Evolutionary conservation across 495 filamentous ascomycete species (phyloP), one percentile per base, ranked within the genome.

Genomic region (Cenococcum geophilum): DNA sequence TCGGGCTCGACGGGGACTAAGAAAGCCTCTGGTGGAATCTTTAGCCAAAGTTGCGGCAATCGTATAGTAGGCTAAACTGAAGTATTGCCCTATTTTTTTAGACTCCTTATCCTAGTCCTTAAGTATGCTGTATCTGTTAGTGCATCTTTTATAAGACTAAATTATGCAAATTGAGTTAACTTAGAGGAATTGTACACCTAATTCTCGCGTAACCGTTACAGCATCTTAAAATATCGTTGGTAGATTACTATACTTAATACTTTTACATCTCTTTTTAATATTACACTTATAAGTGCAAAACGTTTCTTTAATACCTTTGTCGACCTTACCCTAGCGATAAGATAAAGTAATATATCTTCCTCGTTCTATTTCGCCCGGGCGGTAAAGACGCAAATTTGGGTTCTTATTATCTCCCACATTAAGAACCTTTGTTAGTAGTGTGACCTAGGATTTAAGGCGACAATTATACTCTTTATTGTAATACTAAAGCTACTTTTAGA

Each of bases 81-180:
- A 64, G 6, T 76, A 73, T 12, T 62, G 25, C 51, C 74, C 71
- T 76, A 79, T 79, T 9, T 47, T 48, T 25, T 58, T 63, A 16
- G 72, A 52, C 57, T 78, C 70, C 6, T 20, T 22, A 22, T 62
- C 49, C 68, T 71, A 79, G 59, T 78, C 77, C 0, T 64, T 65
- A 6, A 37, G 34, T 9, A 59, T 58, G 1, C 70, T 67, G 36
- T 14, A 40, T 40, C 14, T 14, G 36, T 40, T 40, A 40, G 36
- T 8, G 36, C 36, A 40, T 40, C 14, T 14, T 40, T 14, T 40
- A 40, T 40, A 14, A 8, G 6, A 14, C 53, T 78, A 75, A 20
- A 76, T 71, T 32, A 77, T 78, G 62, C 75, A 76, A 12, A 77
- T 43, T 0, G 73, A 75, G 57, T 76, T 73, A n/a, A 77, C 70